Base-by-base conservation (phyloP, 1,284 basidiomycete species). In the Ceratobasidium sp. region DNA sequence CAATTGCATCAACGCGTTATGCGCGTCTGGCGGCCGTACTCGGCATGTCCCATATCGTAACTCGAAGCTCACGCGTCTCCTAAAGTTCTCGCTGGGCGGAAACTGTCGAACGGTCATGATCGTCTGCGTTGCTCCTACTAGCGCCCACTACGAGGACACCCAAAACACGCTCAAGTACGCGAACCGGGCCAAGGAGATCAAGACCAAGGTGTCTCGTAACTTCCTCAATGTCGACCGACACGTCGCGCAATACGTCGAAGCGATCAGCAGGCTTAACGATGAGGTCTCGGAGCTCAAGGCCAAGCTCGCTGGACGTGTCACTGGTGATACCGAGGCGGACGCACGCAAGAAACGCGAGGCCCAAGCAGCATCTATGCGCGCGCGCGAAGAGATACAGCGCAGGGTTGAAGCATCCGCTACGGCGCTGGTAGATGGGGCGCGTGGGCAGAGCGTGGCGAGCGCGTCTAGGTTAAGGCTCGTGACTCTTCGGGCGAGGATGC, bases 71-170 rank as follows among this genome's bases (percentile, higher is more conserved):
- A 98, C 96, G 0, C 92, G 96, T 32, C 83, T 98, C 61, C 90
- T 98, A 79, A 98, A 98, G 81, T 98, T 97, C 84, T 96, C 96
- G 0, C 88, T 98, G 44, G 96, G 96, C 0, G 96, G 96, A 16
- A 98, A 98, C 81, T 98, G 96, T 86, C 94, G 96, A 82, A 98
- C 96, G 0, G 95, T 97, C 79, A 96, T 97, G 95, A 95, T 98
- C 75, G 96, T 98, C 73, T 98, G 96, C 81, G 86, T 98, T 67
- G 95, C 95, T 1, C 96, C 96, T 0, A 95, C 95, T 18, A 96
- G 95, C 47, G 88, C 88, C 38, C 95, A 98, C 82, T 97, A 98
- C 79, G 96, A 98, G 79, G 96, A 98, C 80, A 98, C 96, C 32
- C 94, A 97, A 80, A 98, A 98, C 80, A 98, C 96, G 0, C 90